phyloP scores from a whole-genome alignment of 768 basidiomycete genomes.

The Tylopilus sp. region DNA sequence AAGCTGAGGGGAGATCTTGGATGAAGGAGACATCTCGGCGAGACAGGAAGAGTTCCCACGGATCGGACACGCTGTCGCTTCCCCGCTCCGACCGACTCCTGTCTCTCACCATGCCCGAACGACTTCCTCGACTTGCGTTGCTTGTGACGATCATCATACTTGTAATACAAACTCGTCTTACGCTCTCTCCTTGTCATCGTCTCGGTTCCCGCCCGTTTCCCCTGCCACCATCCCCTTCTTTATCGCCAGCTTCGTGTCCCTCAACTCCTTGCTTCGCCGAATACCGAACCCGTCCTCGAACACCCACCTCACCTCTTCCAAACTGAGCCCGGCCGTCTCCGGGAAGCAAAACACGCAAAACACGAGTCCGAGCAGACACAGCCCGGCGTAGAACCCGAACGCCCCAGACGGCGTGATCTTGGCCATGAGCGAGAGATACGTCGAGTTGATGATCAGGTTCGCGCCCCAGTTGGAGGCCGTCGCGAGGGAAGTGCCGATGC shows the following conservation, averaged over 20 bases:
- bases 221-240: background rate
- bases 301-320: slow-evolving; percentile 63
- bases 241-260: slow-evolving; percentile 25
- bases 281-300: slow-evolving; percentile 67
- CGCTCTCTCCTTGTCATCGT: background rate
- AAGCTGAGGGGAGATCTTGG: too few species aligned
- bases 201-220: background rate
- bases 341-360: slow-evolving; percentile 74
- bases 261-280: slow-evolving; percentile 47
- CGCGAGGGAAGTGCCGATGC: slow-evolving; percentile 70
- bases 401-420: slow-evolving; percentile 71
- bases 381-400: slow-evolving; percentile 72
- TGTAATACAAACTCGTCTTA: too few species aligned
- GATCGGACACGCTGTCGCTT: too few species aligned
- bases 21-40: too few species aligned
- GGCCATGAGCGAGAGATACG: slow-evolving; percentile 77
- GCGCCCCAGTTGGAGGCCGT: slow-evolving; percentile 78
- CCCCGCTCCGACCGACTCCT: too few species aligned
- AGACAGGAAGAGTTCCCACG: too few species aligned
- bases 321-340: slow-evolving; percentile 71
- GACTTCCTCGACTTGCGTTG: too few species aligned
- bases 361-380: slow-evolving; percentile 65
- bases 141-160: too few species aligned
- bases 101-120: too few species aligned
- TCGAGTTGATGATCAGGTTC: slow-evolving; percentile 74